Conservation (phyloP, 148 eudicot species). For the Vaccinium macrocarpon region DNA sequence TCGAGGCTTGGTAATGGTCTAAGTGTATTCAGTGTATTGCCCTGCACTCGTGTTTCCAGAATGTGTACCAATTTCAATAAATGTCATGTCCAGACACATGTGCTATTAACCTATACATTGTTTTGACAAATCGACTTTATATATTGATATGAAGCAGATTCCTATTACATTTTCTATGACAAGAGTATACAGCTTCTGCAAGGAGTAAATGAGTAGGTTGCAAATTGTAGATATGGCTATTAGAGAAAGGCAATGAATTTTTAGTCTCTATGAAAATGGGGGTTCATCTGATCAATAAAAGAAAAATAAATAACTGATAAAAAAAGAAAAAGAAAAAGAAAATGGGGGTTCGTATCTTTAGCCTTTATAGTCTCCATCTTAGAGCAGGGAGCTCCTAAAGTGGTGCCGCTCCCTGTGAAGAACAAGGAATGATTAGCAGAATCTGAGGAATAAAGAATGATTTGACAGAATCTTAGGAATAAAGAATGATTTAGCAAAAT, state of each 20-base stretch:
- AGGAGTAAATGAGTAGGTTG: not conserved
- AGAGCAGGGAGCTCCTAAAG: no score
- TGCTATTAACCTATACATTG: not conserved
- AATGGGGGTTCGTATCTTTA: not conserved
- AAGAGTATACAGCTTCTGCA: not conserved
- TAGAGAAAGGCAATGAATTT: not conserved
- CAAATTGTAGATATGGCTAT: not conserved
- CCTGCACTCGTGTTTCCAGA: not conserved
- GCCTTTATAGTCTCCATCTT: not conserved
- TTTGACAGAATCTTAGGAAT: no score
- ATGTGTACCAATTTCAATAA: not conserved
- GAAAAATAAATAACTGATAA: no score
- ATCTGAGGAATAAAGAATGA: no score
- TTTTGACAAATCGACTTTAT: not conserved
- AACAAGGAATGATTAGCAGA: no score
- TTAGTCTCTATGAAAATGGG: not conserved
- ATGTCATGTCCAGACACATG: conserved; percentile 6
- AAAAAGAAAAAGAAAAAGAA: not conserved
- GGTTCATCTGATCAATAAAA: not conserved
- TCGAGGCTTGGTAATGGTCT: not conserved
- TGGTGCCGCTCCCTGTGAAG: no score
- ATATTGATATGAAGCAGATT: not conserved
- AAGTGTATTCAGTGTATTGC: not conserved
- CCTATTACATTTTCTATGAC: not conserved
- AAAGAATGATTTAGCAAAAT: no score